These are phyloP conservation scores for Clonostachys sp. DNA, from an alignment of 2,329 filamentous ascomycete genomes.

Conservation along the genomic window DNA sequence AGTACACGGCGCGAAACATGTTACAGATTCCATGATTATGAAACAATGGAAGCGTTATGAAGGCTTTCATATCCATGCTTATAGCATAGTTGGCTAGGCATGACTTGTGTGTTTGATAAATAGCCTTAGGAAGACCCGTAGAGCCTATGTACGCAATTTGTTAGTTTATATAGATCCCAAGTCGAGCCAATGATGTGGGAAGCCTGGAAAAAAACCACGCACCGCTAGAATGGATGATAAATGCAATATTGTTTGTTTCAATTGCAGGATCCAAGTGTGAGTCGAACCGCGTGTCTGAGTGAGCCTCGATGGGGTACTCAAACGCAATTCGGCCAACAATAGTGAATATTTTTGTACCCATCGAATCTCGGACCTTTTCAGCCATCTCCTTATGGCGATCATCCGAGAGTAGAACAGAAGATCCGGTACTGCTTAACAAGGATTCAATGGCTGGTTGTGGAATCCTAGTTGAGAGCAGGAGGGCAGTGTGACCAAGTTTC, in stretches of 20 bases:
- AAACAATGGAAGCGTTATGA: slow-evolving; percentile 53
- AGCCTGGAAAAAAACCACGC: slow-evolving; percentile 5
- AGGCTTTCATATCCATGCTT: slow-evolving; percentile 33
- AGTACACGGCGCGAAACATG: slow-evolving; percentile 45
- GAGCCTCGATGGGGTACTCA: slow-evolving; percentile 9
- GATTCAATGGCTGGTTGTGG: slow-evolving; percentile 21
- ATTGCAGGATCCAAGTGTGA: slow-evolving; percentile 1
- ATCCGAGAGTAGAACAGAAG: slow-evolving; percentile 16
- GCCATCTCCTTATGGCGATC: slow-evolving; percentile 12
- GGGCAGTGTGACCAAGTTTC: slow-evolving; percentile 46
- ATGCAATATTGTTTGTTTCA: slow-evolving; percentile 15
- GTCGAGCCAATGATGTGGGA: no score
- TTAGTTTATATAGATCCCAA: neutral
- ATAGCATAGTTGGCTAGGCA: slow-evolving; percentile 40
- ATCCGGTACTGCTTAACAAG: slow-evolving; percentile 14
- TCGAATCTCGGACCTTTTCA: slow-evolving; percentile 5
- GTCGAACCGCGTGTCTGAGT: slow-evolving; percentile 11
- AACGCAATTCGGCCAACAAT: slow-evolving; percentile 17
- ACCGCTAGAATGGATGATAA: slow-evolving; percentile 23
- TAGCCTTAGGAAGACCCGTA: slow-evolving; percentile 59
- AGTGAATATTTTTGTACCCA: slow-evolving; percentile 7
- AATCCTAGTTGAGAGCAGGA: slow-evolving; percentile 27
- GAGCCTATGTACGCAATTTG: slow-evolving; percentile 32
- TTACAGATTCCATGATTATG: slow-evolving; percentile 55
- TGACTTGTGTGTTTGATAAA: slow-evolving; percentile 49